Base-by-base conservation (phyloP, 2,329 filamentous ascomycete species). In the Ramularia endophylla region DNA sequence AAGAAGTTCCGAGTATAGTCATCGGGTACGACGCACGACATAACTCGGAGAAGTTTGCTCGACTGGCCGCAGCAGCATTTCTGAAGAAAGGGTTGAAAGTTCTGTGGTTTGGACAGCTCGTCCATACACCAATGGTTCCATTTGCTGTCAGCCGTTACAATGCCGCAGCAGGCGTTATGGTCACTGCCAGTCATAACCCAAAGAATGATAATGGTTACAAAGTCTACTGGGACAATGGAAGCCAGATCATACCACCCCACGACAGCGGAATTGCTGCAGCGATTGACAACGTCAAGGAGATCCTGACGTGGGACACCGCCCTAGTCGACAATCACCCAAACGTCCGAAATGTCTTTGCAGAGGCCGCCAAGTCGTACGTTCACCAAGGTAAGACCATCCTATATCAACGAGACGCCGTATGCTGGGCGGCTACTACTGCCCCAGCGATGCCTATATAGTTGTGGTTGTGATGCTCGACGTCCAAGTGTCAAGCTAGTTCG, bases 141-240 rank as follows among this genome's bases (percentile, higher is more conserved):
- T 83, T 80, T 56, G 72, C 73, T 3, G 73, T 83, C 22, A 67
- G 65, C 5, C 60, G 72, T 40, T 65, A 77, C 40, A 60, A 65
- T 27, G 75, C 78, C 22, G 71, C 67, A 3, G 78, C 75, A 31
- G 79, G 79, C 15, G 66, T 83, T 20, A 82, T 83, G 78, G 71
- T 83, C 27, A 83, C 79, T 11, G 79, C 79, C 22, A 80, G 76
- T 53, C 78, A 81, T 59, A 82, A 83, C 51, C 78, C 78, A 11
- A 73, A 76, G 33, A 66, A 73, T 51, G 78, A 82, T 56, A 82
- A 82, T 55, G 79, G 79, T 15, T 82, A 82, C 63, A 83, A 83
- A 62, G 79, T 83, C 7, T 83, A 82, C 62, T 80, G 75, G 66
- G 67, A 66, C 12, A 81, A 81, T 54, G 79, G 78, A 2, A 79